Conservation (phyloP, 768 basidiomycete genomes). For the Porpolomopsis calyptriformis region DNA sequence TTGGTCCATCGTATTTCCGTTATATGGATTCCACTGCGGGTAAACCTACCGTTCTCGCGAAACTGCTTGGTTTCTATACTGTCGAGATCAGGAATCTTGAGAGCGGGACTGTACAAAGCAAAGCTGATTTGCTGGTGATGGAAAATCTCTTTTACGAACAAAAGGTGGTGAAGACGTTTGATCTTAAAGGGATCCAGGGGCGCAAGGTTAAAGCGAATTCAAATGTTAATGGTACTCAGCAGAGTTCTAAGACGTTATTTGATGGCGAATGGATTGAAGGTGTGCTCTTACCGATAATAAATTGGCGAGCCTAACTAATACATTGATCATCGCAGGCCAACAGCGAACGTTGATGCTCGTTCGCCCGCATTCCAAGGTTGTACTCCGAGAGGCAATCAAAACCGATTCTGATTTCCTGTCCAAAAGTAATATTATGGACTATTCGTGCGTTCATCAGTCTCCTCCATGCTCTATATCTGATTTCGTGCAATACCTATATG, state of each 20-base stretch:
- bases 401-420: slow-evolving; percentile 67
- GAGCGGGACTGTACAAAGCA: slow-evolving; percentile 50
- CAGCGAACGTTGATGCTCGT: slow-evolving; percentile 54
- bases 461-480: background rate
- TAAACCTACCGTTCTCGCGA: slow-evolving; percentile 61
- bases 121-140: slow-evolving; percentile 73
- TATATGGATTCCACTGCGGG: slow-evolving; percentile 64
- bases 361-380: slow-evolving; percentile 61
- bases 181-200: slow-evolving; percentile 76
- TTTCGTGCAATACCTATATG: background rate
- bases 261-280: slow-evolving; percentile 85
- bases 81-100: slow-evolving; percentile 68
- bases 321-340: slow-evolving; percentile 35
- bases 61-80: slow-evolving; percentile 75
- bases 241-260: slow-evolving; percentile 49
- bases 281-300: slow-evolving; percentile 15
- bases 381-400: slow-evolving; percentile 57
- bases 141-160: slow-evolving; percentile 73
- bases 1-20: slow-evolving; percentile 69
- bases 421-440: slow-evolving; percentile 78
- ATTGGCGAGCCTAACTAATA: background rate
- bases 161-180: slow-evolving; percentile 60
- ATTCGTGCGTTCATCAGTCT: slow-evolving; percentile 44
- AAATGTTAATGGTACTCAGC: slow-evolving; percentile 22
- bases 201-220: slow-evolving; percentile 50